Base-by-base conservation (phyloP, 257 asterid genomes). In the Nicotiana tomentosiformis region DNA sequence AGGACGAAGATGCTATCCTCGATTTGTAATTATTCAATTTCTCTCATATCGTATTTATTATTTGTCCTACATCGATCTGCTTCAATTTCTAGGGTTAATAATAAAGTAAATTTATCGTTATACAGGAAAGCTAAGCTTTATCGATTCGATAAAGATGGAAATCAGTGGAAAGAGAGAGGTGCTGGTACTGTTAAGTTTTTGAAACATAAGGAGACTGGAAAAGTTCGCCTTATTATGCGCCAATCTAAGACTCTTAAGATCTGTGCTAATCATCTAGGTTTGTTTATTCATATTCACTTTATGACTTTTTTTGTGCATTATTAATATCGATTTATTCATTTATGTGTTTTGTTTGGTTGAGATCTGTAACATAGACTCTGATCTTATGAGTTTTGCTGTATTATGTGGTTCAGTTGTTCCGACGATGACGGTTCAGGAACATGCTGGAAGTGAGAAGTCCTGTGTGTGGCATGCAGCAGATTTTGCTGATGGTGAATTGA, bases 121-220 rank as follows among this genome's bases (percentile, higher is more conserved):
- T 66, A 29, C 66, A 89, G 92, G 66, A 89, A 87, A 82, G 74
- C 92, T 23, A 89, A 89, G 85, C 90, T 89, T 67, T 89, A 89
- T 81, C 90, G 92, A 64, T 89, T 86, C 55, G 92, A 89, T 72
- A 89, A 87, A 66, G 89, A 84, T 1, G 90, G 88, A 37, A 87
- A 86, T 83, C 92, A 89, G 37, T 89, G 92, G 92, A 89, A 89
- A 61, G 92, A 89, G 87, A 89, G 92, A 87, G 92, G 90, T 53
- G 89, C 86, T 35, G 92, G 92, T 23, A 81, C 84, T 60, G 92
- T 89, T 56, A 89, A 89, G 85, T 81, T 89, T 23, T 79, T 89
- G 82, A 86, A 87, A 86, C 92, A 89, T 58, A 87, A 86, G 70
- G 87, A 77, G 7, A 84, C 86, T 32, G 89, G 90, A 51, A 89